Base-by-base conservation (phyloP, 2,329 filamentous ascomycete species). In the Xenosphaeropsis pyriputrescens region DNA sequence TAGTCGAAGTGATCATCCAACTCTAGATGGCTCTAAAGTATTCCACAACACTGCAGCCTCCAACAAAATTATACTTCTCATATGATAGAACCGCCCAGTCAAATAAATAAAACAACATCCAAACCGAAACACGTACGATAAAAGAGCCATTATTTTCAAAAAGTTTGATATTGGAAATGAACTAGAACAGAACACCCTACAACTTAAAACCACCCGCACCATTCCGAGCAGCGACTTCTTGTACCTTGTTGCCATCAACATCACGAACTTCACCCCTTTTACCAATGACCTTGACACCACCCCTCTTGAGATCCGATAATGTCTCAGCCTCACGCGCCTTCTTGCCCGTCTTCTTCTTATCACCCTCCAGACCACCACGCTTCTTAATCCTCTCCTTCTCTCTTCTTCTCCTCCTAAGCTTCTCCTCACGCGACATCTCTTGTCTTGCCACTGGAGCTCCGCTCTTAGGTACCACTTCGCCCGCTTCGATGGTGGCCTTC, bases 401-500 rank as follows among this genome's bases (percentile, higher is more conserved):
- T 43, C 86, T 73, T 44, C 85, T 70, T 40, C 86, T 70, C 43
- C 78, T 67, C 43, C 85, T 71, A 38, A 75, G 58, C 65, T 89
- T 93, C 56, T 94, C 83, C 55, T 95, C 88, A 38, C 85, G 72
- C 29, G 70, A 79, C 77, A 96, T 81, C 61, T 98, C 91, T 50
- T 91, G 81, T 49, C 76, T 75, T 6, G 83, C 78, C 32, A 93
- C 61, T 1, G 85, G 81, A 49, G 84, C 64, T 17, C 86, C 89
- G 50, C 70, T 77, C 68, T 82, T 88, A 39, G 76, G 68, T 26
- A 88, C 71, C 29, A 94, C 66, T 56, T 94, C 86, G 37, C 77
- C 76, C 49, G 70, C 68, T 45, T 68, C 70, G 34, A 64, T 64
- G 12, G 61, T 57, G 4, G 48, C 45, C 42, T 65, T 75, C 43